These are phyloP conservation scores for Pontederia crassipes DNA, from an alignment of 176 grass and related monocot species.

Conservation along the genomic window DNA sequence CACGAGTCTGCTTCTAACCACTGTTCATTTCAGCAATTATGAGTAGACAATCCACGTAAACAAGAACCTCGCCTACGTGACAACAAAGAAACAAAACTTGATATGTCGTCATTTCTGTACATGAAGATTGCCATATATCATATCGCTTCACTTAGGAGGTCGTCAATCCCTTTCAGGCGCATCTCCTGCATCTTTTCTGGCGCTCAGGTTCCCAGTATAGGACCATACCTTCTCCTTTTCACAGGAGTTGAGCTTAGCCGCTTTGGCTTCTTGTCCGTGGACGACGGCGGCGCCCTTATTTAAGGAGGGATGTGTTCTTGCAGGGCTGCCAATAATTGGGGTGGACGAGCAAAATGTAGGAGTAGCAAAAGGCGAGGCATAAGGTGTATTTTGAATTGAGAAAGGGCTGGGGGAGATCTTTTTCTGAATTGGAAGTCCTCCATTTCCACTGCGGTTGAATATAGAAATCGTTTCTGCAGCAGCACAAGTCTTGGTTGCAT, in stretches of 20 bases:
- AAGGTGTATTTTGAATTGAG: conserved; percentile 79
- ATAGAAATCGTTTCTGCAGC: conserved; percentile 46
- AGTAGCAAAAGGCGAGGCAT: conserved; percentile 73
- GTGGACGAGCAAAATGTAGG: conserved; percentile 76
- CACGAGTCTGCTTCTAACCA: too few relatives aligned
- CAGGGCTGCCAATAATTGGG: conserved; percentile 60
- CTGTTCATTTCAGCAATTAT: too few relatives aligned
- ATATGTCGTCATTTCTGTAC: not conserved
- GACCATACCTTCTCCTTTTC: conserved; percentile 82
- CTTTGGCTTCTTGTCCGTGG: conserved; percentile 30
- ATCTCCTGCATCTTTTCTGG: conserved; percentile 62
- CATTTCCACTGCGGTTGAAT: conserved; percentile 51
- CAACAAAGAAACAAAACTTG: too few relatives aligned
- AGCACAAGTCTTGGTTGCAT: conserved; percentile 69
- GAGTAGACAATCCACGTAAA: too few relatives aligned
- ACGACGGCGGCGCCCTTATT: conserved; percentile 28
- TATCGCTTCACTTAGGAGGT: too few relatives aligned
- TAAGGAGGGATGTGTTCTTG: conserved; percentile 35
- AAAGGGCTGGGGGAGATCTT: conserved; percentile 86
- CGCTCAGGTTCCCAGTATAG: conserved; percentile 67
- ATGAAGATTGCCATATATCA: not conserved
- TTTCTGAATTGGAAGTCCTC: conserved; percentile 68
- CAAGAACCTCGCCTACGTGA: too few relatives aligned
- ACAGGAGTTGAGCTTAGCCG: conserved; percentile 38
- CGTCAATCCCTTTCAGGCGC: conserved; percentile 83